Evolutionary conservation across 768 basidiomycete species (phyloP), one percentile per base, ranked within the genome.

Genomic region (Lentinula aciculospora): DNA sequence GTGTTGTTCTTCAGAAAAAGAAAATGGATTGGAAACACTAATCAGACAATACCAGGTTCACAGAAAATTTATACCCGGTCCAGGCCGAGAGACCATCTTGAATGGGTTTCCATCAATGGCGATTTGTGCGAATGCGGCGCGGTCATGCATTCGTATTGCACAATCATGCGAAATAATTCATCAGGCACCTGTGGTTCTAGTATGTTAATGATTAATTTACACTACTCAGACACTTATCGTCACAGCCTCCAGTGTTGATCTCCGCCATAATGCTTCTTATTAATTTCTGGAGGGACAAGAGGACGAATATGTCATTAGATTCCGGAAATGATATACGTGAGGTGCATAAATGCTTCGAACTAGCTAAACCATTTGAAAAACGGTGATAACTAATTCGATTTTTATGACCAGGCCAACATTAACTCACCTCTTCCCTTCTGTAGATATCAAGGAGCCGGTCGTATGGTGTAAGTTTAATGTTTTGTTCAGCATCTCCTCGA

Each of bases 91-190:
- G 21, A 13, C 57, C 3, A 23, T 48, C 21, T 25, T 72, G 69
- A 2, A 66, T 81, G 83, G 0, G 84, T 86, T 58, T 84, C 83
- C 67, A 77, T 80, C 40, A 85, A 83, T 45, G 75, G 84, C 4
- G 80, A 48, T 57, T 19, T 57, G 45, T 36, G 32, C 46, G 19
- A 57, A 57, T 39, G 34, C 56, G 4, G 56, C 86, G 1, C 72
- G 85, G 13, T 83, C 83, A 1, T 80, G 76, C 44, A 74, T 75
- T 19, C 82, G 82, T 56, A 73, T 88, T 28, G 64, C 82, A 47
- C 82, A 85, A 36, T 23, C 25, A 15, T 27, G 19, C 32, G 39
- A 36, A 57, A 68, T 71, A n/a, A 70, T 64, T 67, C 27, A 28
- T 61, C 0, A 3, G 4, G 64, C 39, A 57, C 32, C 56, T 27